Conservation (phyloP, 2,329 filamentous ascomycete genomes). For the Epichloe amarillans region DNA sequence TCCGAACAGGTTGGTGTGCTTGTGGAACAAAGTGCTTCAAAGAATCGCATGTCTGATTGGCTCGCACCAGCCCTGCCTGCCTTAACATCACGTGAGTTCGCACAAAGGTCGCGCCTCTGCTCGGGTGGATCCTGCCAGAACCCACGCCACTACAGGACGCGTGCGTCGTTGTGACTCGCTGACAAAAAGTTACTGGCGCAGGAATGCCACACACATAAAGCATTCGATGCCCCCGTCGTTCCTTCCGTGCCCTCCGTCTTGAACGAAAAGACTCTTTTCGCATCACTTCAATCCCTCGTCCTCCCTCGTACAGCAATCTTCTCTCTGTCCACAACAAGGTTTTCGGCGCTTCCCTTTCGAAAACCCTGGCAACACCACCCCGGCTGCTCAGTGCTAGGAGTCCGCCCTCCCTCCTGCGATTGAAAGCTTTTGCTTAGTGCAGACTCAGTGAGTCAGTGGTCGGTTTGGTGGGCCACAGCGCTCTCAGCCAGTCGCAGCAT, state of each 20-base stretch:
- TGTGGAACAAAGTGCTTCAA: background rate
- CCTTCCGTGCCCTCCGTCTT: background rate
- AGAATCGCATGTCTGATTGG: background rate
- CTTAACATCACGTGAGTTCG: constrained; percentile 25
- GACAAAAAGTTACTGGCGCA: background rate
- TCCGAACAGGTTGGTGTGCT: background rate
- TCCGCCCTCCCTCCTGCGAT: background rate
- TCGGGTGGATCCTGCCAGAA: background rate
- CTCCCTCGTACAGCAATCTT: background rate
- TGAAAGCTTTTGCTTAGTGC: background rate
- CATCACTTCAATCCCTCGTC: background rate
- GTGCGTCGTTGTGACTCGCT: constrained; percentile 9
- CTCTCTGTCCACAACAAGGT: background rate
- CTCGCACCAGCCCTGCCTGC: constrained; percentile 14
- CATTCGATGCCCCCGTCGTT: background rate
- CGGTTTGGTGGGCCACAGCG: background rate
- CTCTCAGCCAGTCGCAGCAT: background rate
- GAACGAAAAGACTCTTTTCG: background rate
- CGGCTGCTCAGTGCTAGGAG: background rate
- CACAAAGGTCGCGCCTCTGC: constrained; percentile 19
- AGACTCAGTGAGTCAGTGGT: background rate
- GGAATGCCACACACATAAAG: background rate
- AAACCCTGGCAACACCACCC: background rate
- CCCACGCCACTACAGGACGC: constrained; percentile 8
- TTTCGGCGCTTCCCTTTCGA: background rate